phyloP scores from a whole-genome alignment of 2,329 filamentous ascomycete genomes.

The Aureobasidium sp. region DNA sequence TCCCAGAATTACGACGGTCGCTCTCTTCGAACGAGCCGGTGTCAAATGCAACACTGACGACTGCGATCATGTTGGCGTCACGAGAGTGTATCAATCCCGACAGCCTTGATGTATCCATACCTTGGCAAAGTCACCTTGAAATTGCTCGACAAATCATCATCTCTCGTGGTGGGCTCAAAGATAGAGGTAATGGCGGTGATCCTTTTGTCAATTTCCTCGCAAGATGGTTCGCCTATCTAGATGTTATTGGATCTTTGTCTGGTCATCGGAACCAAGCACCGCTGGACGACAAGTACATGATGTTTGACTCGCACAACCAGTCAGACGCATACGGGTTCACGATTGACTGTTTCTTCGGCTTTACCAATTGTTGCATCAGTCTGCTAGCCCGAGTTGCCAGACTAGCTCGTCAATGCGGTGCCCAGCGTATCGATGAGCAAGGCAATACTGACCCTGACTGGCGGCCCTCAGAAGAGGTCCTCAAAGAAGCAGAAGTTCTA shows the following conservation, averaged over 20 bases:
- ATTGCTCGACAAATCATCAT: constrained; percentile 69
- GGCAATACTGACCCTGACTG: constrained; percentile 46
- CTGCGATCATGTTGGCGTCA: constrained; percentile 76
- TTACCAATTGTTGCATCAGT: constrained; percentile 62
- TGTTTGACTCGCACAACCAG: constrained; percentile 39
- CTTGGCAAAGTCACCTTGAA: constrained; percentile 72
- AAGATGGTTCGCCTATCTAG: constrained; percentile 77
- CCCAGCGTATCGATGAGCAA: constrained; percentile 50
- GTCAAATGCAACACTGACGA: constrained; percentile 66
- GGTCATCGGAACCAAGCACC: constrained; percentile 42
- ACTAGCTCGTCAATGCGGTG: constrained; percentile 60
- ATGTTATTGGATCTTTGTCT: constrained; percentile 65
- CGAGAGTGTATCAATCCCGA: constrained; percentile 76
- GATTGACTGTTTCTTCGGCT: constrained; percentile 75
- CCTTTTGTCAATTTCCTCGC: constrained; percentile 64
- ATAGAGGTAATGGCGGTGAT: constrained; percentile 34
- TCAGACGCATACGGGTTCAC: constrained; percentile 55
- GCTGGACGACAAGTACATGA: constrained; percentile 32
- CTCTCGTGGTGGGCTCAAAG: constrained; percentile 44
- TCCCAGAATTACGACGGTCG: constrained; percentile 60
- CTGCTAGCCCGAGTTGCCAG: constrained; percentile 65
- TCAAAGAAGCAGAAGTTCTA: constrained; percentile 50
- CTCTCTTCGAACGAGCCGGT: constrained; percentile 44
- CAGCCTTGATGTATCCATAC: constrained; percentile 69
- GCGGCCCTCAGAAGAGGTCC: constrained; percentile 48